These are phyloP conservation scores for Blastobotrys illinoisensis DNA, from an alignment of 1,139 yeast genomes.

Conservation along the genomic window DNA sequence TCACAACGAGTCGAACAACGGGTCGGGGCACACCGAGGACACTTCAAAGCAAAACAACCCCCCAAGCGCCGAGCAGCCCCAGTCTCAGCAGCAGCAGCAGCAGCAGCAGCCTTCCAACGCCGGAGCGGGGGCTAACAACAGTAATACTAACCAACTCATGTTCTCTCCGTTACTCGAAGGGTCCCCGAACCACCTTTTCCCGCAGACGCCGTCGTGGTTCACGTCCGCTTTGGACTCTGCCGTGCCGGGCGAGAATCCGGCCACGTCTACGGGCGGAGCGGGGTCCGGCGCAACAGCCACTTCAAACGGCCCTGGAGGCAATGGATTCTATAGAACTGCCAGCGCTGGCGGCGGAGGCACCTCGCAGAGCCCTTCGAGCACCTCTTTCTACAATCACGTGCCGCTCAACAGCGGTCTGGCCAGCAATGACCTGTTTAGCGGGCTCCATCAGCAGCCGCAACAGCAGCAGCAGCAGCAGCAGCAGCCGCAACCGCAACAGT, in stretches of 20 bases:
- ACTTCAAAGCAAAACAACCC: background rate
- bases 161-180: conserved; percentile 7
- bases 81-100: conserved; percentile 2
- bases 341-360: background rate
- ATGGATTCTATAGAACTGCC: background rate
- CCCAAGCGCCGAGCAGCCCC: background rate
- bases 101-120: background rate
- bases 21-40: background rate
- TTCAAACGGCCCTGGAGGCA: background rate
- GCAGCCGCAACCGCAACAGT: background rate
- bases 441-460: background rate
- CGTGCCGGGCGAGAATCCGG: background rate
- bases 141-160: background rate
- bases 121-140: background rate
- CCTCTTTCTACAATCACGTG: background rate
- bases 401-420: background rate
- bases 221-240: background rate
- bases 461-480: conserved; percentile 1
- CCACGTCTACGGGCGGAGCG: too few relatives aligned
- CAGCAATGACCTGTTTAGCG: background rate
- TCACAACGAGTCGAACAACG: background rate
- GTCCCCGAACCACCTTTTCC: conserved; percentile 4
- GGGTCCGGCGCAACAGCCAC: background rate
- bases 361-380: background rate
- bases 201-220: conserved; percentile 5